Evolutionary conservation across 1,139 yeast genomes (phyloP).

Genomic region (Fermentozyma sake): DNA sequence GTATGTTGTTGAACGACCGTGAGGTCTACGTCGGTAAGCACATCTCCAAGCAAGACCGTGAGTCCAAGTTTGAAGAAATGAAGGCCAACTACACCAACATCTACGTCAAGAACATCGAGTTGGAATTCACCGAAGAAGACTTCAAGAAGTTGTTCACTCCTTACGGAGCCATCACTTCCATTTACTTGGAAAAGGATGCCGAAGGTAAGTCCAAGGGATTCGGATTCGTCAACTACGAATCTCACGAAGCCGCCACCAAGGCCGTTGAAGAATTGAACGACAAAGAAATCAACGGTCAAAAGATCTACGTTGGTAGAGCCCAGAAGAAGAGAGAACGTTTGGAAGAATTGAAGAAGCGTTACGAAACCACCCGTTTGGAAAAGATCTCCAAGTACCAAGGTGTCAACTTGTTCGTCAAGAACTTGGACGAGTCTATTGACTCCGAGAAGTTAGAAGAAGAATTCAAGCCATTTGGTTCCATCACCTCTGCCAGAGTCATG

Average conservation of each 20-base stretch:
- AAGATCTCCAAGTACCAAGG: slow-evolving; percentile 95
- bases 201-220: slow-evolving; percentile 94
- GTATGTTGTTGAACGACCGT: slow-evolving; percentile 96
- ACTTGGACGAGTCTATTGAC: slow-evolving; percentile 89
- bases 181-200: slow-evolving; percentile 73
- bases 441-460: slow-evolving; percentile 91
- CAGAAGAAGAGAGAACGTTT: slow-evolving; percentile 98
- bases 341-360: slow-evolving; percentile 93
- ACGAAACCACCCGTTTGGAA: slow-evolving; percentile 90
- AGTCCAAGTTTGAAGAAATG: slow-evolving; percentile 86
- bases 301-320: slow-evolving; percentile 95
- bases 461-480: slow-evolving; percentile 88
- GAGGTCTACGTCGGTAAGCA: slow-evolving; percentile 97
- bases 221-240: slow-evolving; percentile 89
- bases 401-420: slow-evolving; percentile 93
- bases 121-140: slow-evolving; percentile 68
- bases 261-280: slow-evolving; percentile 94
- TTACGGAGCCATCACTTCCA: slow-evolving; percentile 81
- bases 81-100: slow-evolving; percentile 94
- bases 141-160: slow-evolving; percentile 69
- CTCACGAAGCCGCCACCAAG: slow-evolving; percentile 81
- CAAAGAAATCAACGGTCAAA: slow-evolving; percentile 78
- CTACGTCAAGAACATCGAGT: slow-evolving; percentile 84
- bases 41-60: slow-evolving; percentile 90
- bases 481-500: slow-evolving; percentile 97